These are phyloP conservation scores for Xylariaceae sp. DNA, from an alignment of 2,329 filamentous ascomycete species.

Conservation along the genomic window DNA sequence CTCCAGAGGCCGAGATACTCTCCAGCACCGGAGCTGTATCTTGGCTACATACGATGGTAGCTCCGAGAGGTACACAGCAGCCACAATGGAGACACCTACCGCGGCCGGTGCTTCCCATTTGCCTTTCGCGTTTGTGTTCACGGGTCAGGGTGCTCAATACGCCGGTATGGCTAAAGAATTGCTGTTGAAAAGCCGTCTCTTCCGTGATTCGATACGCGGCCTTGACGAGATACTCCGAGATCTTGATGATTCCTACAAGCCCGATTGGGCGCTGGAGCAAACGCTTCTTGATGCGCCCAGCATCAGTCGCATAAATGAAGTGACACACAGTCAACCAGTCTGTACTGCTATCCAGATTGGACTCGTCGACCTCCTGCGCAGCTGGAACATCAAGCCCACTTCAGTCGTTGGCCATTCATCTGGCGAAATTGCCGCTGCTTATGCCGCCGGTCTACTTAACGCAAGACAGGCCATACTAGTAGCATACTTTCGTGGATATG, in stretches of 20 bases:
- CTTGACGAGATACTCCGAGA: slow-evolving; percentile 10
- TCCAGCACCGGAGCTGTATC: no score
- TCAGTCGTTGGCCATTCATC: slow-evolving; percentile 23
- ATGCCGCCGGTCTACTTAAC: slow-evolving; percentile 26
- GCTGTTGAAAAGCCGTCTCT: slow-evolving; percentile 11
- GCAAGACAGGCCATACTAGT: slow-evolving; percentile 5
- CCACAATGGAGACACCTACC: no score
- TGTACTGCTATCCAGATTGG: slow-evolving; percentile 13
- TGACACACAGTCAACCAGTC: slow-evolving; percentile 5
- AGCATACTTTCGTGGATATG: slow-evolving; percentile 12
- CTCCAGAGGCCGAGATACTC: no score
- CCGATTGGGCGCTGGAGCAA: slow-evolving; percentile 11
- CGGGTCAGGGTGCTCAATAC: slow-evolving; percentile 27
- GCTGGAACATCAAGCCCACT: slow-evolving; percentile 7
- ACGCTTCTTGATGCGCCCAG: slow-evolving; percentile 5
- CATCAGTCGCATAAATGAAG: background rate
- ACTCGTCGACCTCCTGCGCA: slow-evolving; percentile 6
- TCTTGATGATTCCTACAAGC: background rate
- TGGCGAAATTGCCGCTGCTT: slow-evolving; percentile 38
- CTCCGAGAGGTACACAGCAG: no score
- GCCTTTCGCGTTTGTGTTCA: slow-evolving; percentile 21
- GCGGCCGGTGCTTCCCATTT: no score
- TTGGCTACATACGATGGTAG: no score
- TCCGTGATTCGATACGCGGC: slow-evolving; percentile 11
- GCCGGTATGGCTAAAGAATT: slow-evolving; percentile 25